Evolutionary conservation across 1,284 basidiomycete genomes (phyloP), one percentile per base, ranked within the genome.

Genomic region (Ceratobasidium sp.): DNA sequence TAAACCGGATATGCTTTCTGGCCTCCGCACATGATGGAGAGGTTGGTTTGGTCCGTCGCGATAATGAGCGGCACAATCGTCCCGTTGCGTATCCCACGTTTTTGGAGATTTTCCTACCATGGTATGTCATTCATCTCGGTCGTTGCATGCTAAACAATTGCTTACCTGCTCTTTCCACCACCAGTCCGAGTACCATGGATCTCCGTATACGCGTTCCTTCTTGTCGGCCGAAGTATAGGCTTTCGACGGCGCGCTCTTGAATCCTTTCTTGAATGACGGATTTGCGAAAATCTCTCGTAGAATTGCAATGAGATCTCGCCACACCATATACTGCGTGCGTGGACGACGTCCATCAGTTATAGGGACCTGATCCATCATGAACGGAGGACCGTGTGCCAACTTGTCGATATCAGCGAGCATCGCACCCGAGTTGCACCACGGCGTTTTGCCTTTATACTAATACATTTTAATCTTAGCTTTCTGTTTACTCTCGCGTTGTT

Each of bases 1-100:
- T 71, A 71, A 0, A 71, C 68, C 15, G 68, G 68, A 39, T 71
- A 71, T 0, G 39, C 68, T 26, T 71, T 39, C 33, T 71, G 68
- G 23, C 68, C 68, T 3, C 68, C 68, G 35, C 53, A 60, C 37
- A 60, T 71, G 23, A 60, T 35, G 4, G 68, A 28, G 2, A 71
- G 5, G 0, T 8, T 60, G 6, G 68, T 71, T 26, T 60, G 33
- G 31, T 71, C 68, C 0, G 54, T 42, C 54, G 54, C 37, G 10
- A 71, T 31, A 11, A 71, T 71, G 1, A 71, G 13, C 2, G 35
- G 31, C 26, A 26, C 35, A 17, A 60, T 45, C n/a, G 54, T 71
- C 0, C 39, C 68, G n/a, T 53, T 17, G 15, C 23, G 35, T 20
- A 47, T 23, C n/a, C 54, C 67, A 28, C 13, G 28, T 20, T 35